Conservation (phyloP, 345 rosid genomes). For the Dimocarpus longan region DNA sequence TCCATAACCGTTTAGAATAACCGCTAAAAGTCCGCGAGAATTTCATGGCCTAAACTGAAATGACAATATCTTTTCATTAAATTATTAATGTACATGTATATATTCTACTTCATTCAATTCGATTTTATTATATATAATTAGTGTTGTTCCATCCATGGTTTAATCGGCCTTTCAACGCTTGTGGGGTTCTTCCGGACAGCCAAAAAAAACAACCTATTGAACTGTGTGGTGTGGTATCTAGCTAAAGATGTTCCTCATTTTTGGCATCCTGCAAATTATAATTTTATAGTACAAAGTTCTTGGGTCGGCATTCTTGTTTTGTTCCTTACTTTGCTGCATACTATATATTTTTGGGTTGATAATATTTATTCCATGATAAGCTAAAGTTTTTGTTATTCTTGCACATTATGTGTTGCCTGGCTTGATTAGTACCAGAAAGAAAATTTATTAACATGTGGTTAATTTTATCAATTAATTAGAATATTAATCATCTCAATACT, state of each 20-base stretch:
- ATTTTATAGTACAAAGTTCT: conserved; percentile 4
- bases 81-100: conserved; percentile 20
- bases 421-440: not conserved
- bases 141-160: not conserved
- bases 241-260: not conserved
- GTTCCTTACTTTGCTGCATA: not conserved
- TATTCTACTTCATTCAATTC: conserved; percentile 14
- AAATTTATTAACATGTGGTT: not conserved
- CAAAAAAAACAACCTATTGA: too few species aligned
- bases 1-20: not conserved
- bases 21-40: not conserved
- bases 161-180: not conserved
- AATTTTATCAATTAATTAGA: not conserved
- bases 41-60: not conserved
- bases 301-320: not conserved
- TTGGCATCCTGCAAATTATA: not conserved
- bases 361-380: not conserved
- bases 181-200: conserved; percentile 4
- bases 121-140: not conserved
- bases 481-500: not conserved
- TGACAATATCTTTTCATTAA: not conserved
- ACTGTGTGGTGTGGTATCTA: not conserved
- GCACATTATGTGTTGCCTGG: conserved; percentile 6
- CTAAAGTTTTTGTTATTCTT: not conserved
- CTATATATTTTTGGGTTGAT: not conserved